Conservation (phyloP, 2,329 filamentous ascomycete genomes). For the Fusarium lyarnte region DNA sequence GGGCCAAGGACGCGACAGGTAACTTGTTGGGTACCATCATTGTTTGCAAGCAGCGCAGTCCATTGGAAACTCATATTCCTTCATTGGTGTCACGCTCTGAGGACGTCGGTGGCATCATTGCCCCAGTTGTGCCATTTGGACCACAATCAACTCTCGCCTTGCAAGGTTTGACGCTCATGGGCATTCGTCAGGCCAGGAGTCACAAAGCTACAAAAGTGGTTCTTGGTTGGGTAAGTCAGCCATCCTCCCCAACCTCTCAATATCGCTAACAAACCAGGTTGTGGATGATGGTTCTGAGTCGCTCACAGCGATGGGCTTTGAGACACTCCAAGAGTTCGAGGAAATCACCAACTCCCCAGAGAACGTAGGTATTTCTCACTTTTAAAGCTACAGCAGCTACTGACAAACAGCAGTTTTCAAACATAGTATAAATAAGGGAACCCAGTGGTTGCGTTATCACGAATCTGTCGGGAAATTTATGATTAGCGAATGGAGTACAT, state of each 20-base stretch:
- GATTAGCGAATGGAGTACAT: neutral
- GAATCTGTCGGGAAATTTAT: neutral
- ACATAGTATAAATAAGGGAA: conserved; percentile 1
- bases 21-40: conserved; percentile 82
- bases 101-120: conserved; percentile 78
- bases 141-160: conserved; percentile 74
- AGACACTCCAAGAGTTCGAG: conserved; percentile 81
- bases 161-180: conserved; percentile 83
- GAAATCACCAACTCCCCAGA: conserved; percentile 75
- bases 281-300: conserved; percentile 77
- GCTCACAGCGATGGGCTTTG: conserved; percentile 82
- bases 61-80: conserved; percentile 75
- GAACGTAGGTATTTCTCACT: conserved; percentile 49
- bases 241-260: neutral
- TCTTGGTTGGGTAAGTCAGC: conserved; percentile 76
- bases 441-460: neutral
- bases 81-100: conserved; percentile 68
- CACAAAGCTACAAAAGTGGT: conserved; percentile 78
- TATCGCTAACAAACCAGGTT: conserved; percentile 59
- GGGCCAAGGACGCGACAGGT: conserved; percentile 75
- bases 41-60: conserved; percentile 76
- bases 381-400: neutral
- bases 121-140: conserved; percentile 77
- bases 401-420: conserved; percentile 25
- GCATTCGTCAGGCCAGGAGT: conserved; percentile 82